These are phyloP conservation scores for Camelina neglecta DNA, from an alignment of 345 rosid genomes.

Conservation along the genomic window DNA sequence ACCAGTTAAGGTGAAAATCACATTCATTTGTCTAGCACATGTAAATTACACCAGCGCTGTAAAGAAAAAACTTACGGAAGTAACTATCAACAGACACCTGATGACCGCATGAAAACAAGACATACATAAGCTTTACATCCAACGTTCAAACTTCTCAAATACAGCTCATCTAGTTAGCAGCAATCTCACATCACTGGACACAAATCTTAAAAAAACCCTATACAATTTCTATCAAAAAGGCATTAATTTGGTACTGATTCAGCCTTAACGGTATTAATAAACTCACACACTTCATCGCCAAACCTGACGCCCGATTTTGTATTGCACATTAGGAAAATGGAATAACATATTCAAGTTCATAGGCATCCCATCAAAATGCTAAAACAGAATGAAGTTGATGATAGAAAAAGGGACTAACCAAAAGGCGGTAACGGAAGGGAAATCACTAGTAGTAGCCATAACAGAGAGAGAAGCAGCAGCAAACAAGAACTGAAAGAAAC, in stretches of 20 bases:
- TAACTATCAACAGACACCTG: too few relatives aligned
- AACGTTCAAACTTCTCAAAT: neutral
- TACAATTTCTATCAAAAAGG: neutral
- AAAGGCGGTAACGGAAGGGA: conserved; percentile 77
- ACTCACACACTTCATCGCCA: conserved; percentile 1
- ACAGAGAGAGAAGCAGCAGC: conserved; percentile 61
- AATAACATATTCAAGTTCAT: too few relatives aligned
- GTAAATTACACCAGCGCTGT: neutral
- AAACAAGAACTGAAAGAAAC: conserved; percentile 63
- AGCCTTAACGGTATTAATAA: neutral
- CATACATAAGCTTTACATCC: neutral
- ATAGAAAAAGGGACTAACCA: conserved; percentile 40
- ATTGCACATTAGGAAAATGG: neutral
- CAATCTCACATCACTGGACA: neutral
- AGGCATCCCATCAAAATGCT: too few relatives aligned
- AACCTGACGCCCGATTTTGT: neutral
- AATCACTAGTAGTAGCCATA: conserved; percentile 78
- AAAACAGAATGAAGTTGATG: too few relatives aligned
- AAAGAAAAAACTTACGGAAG: too few relatives aligned
- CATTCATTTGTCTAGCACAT: neutral
- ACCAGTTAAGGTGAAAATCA: too few relatives aligned
- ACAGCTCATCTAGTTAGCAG: conserved; percentile 12
- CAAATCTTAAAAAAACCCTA: neutral
- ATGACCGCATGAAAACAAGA: neutral
- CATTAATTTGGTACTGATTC: neutral